Evolutionary conservation across 495 filamentous ascomycete species (phyloP), one percentile per base, ranked within the genome.

Genomic region (Mytilinidion resinicola): DNA sequence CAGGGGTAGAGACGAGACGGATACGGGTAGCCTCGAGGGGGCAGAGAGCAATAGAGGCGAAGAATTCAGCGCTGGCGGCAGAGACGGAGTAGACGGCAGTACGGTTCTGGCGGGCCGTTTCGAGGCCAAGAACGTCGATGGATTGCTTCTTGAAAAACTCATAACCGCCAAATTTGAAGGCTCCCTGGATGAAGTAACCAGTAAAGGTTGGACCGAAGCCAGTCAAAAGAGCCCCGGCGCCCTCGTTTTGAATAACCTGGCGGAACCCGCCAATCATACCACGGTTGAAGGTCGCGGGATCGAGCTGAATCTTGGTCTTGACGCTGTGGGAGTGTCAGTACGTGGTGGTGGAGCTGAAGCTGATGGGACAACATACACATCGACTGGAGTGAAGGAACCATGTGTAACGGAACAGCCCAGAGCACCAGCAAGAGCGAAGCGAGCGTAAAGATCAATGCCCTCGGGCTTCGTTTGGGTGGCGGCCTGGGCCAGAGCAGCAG

Each of bases 391-490:
- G 71, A 95, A 81, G 68, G 81, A 84, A 68, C 91, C 91, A 80
- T 96, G 91, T 65, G 91, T 96, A 76, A 96, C 79, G 69, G 88
- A 89, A 74, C 91, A 96, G 85, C 91, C 96, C 76, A 95, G 77
- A 64, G 90, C 91, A 73, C 90, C 91, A 62, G 91, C 90, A 68
- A 96, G 86, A 72, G 91, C 90, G 79, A 96, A 95, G 71, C 89
- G 77, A 59, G 85, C 69, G 62, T 77, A 77, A n/a, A 77, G 73
- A n/a, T 20, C 63, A 35, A 74, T 21, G 51, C 77, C 74, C 36
- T 39, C 60, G 33, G 72, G 70, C 61, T 69, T 72, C 51, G 57
- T 59, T 1, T 71, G 67, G 49, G 53, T 37, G 51, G 70, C 68
- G 66, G 68, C 70, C 30, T 69, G 70, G 20, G 68, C 67, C 34